These are phyloP conservation scores for Leptographium lundbergii DNA, from an alignment of 2,329 filamentous ascomycete genomes.

Conservation along the genomic window DNA sequence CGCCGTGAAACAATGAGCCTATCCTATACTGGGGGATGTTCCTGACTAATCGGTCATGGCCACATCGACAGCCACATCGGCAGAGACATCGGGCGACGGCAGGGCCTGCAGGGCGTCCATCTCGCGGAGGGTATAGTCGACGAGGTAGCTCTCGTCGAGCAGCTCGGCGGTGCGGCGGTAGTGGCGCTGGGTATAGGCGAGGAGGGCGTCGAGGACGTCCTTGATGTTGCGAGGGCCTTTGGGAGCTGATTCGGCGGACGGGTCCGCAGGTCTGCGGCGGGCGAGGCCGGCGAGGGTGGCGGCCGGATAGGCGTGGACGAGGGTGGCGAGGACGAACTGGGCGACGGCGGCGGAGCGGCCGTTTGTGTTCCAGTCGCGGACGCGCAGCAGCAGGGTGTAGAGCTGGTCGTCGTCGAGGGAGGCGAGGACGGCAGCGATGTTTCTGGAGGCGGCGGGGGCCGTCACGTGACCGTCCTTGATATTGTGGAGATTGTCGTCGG, in stretches of 20 bases:
- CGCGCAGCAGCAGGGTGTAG: constrained; percentile 63
- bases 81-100: constrained; percentile 9
- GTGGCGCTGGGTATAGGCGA: constrained; percentile 84
- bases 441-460: not conserved
- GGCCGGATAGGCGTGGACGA: constrained; percentile 73
- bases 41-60: constrained; percentile 10
- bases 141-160: constrained; percentile 84
- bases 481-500: not conserved
- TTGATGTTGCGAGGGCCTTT: constrained; percentile 46
- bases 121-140: constrained; percentile 85
- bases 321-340: constrained; percentile 67
- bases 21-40: no score
- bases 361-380: constrained; percentile 97
- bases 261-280: constrained; percentile 26
- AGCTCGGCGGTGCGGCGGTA: constrained; percentile 82
- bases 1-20: not conserved
- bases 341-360: constrained; percentile 74
- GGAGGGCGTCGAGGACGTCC: constrained; percentile 77
- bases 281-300: constrained; percentile 60
- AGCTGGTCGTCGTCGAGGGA: constrained; percentile 74
- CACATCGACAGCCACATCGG: constrained; percentile 10
- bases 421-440: constrained; percentile 70
- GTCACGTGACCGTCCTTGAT: not conserved
- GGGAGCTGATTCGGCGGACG: constrained; percentile 22
- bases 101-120: constrained; percentile 63